Base-by-base conservation (phyloP, 345 rosid genomes). In the Rubroshorea leprosula region DNA sequence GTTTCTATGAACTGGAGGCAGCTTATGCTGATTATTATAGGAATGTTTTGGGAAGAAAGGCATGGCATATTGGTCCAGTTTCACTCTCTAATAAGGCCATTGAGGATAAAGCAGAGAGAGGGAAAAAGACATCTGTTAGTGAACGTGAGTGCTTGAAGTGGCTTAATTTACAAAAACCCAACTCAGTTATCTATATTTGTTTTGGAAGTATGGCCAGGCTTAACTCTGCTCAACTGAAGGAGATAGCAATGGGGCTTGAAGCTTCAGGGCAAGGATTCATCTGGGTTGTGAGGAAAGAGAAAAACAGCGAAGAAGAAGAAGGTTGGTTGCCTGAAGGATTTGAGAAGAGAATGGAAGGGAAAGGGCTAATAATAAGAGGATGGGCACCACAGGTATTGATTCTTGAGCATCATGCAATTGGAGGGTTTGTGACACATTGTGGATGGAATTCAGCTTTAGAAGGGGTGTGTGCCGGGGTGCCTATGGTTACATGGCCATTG, bases 61-160 rank as follows among this genome's bases (percentile, higher is more conserved):
- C 90, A 10, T 81, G 94, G 89, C 53, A 60, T 49, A 59, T 90
- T 0, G 96, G 91, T 46, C 97, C 89, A 0, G 72, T 85, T 23
- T 82, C 81, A 0, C 18, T 76, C 20, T 68, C 73, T 39, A 80
- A 74, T 49, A 54, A 57, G 44, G 43, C 20, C 17, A 51, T 14
- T 15, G 58, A 76, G 58, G 83, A 79, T 39, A 81, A 79, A 65
- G 68, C 78, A 47, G 64, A 22, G 26, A 72, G 83, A 27, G 80
- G 82, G 0, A 66, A 58, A 24, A 63, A 58, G 53, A 54, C 74
- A 0, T 55, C 71, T 53, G 55, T 61, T 0, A 72, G 73, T 46
- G 64, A 68, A 57, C 61, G 70, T 44, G 59, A 68, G 22, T 78
- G 81, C 57, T 45, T 78, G 41, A 60, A 55, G 53, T 85, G 88